A percentile compares a stretch with the other conserved stretches of the same genome.
Evolutionary conservation across 1,139 yeast genomes (phyloP).

Genomic region (Geotrichum siamense): DNA sequence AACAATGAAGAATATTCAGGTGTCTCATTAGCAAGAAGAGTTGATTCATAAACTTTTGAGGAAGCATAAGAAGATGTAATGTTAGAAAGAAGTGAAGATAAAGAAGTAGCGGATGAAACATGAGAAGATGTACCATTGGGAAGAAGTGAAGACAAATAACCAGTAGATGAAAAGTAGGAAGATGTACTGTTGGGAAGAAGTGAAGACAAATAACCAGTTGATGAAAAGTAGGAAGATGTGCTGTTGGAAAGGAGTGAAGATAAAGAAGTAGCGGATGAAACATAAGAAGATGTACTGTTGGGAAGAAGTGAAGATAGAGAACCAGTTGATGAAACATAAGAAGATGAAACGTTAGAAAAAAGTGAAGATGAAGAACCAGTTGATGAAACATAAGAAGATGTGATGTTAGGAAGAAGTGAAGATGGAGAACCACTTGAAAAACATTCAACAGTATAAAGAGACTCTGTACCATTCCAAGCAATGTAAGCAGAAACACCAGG

Average conservation of each 20-base stretch:
- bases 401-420: too few species aligned
- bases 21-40: not conserved
- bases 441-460: not conserved
- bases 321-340: too few species aligned
- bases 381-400: too few species aligned
- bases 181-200: slow-evolving; percentile 13
- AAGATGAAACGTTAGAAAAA: too few species aligned
- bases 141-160: slow-evolving; percentile 14
- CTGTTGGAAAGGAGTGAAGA: slow-evolving; percentile 15
- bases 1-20: slow-evolving; percentile 2
- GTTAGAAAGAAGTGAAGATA: not conserved
- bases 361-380: too few species aligned
- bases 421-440: not conserved
- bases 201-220: slow-evolving; percentile 11
- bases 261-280: slow-evolving; percentile 8
- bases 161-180: slow-evolving; percentile 13
- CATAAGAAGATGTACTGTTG: slow-evolving; percentile 15
- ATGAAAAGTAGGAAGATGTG: slow-evolving; percentile 16
- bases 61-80: not conserved
- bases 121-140: slow-evolving; percentile 16
- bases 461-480: not conserved
- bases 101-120: slow-evolving; percentile 8
- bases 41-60: not conserved
- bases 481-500: not conserved
- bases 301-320: slow-evolving; percentile 18